Percentiles rank a stretch among this genome's conserved stretches.
These are phyloP conservation scores for Aulographum hederae DNA, from an alignment of 2,329 filamentous ascomycete genomes.

Conservation along the genomic window DNA sequence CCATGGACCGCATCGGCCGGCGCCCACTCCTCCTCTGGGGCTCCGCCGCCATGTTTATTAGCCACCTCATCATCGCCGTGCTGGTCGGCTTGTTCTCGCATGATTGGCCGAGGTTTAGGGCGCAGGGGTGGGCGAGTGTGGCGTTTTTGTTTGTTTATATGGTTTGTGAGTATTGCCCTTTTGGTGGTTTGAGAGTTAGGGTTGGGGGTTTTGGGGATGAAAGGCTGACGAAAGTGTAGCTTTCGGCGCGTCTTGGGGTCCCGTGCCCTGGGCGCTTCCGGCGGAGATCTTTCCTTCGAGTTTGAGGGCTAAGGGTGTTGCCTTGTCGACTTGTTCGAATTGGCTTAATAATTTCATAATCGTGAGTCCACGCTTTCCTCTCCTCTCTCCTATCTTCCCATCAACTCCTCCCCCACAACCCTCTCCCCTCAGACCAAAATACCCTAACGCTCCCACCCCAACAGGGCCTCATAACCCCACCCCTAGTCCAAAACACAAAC, in stretches of 20 bases:
- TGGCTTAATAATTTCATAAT: conserved; percentile 44
- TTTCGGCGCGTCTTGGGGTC: conserved; percentile 14
- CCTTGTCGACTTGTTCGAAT: conserved; percentile 17
- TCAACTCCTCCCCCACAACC: conserved; percentile 14
- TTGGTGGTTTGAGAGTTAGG: conserved; percentile 19
- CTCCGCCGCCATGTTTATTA: conserved; percentile 17
- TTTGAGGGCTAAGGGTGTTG: conserved; percentile 18
- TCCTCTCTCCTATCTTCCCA: conserved; percentile 1
- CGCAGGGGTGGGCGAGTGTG: conserved; percentile 12
- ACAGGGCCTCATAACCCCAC: conserved; percentile 43
- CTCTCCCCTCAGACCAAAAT: conserved; percentile 17
- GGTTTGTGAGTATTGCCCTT: no score
- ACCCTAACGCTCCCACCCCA: conserved; percentile 15
- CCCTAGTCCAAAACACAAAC: conserved; percentile 37
- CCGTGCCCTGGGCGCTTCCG: conserved; percentile 12
- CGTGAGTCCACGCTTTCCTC: conserved; percentile 6
- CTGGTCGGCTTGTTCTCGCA: conserved; percentile 11
- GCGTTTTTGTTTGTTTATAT: conserved; percentile 15
- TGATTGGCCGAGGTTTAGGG: not conserved
- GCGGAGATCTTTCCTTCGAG: conserved; percentile 18
- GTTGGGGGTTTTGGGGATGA: not conserved
- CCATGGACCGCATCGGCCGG: conserved; percentile 17
- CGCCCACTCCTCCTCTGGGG: conserved; percentile 17
- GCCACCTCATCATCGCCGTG: conserved; percentile 11
- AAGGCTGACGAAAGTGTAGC: conserved; percentile 8